These are phyloP conservation scores for Escallonia herrerae DNA, from an alignment of 129 eudicot species.

Conservation along the genomic window DNA sequence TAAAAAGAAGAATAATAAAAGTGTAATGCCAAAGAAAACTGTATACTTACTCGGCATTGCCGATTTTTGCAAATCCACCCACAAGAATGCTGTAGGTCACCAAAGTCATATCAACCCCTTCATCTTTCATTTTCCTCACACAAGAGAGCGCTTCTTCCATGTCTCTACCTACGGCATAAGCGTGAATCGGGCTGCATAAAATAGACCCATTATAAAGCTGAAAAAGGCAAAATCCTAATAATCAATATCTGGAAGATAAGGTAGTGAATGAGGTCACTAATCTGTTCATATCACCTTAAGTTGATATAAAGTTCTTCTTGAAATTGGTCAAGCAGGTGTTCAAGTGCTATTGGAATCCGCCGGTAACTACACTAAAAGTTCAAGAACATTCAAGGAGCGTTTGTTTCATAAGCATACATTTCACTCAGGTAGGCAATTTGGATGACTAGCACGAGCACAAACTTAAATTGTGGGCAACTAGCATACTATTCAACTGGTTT, in stretches of 20 bases:
- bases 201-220: constrained; percentile 20
- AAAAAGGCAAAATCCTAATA: constrained; percentile 9
- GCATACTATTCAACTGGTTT: no score
- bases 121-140: constrained; percentile 86
- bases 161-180: constrained; percentile 93
- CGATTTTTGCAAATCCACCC: constrained; percentile 81
- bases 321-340: neutral
- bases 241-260: no score
- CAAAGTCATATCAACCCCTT: constrained; percentile 75
- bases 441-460: no score
- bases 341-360: neutral
- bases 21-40: no score
- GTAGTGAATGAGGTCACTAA: no score
- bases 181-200: constrained; percentile 94
- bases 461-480: no score
- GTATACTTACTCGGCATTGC: constrained; percentile 60
- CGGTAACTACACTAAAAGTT: constrained; percentile 4
- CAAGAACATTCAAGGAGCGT: neutral
- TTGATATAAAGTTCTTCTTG: constrained; percentile 2
- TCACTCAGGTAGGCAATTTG: no score
- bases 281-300: neutral
- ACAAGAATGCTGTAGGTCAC: constrained; percentile 90
- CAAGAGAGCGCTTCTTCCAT: constrained; percentile 97
- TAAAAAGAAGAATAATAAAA: no score
- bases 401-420: neutral